Evolutionary conservation across 208 protist genomes (phyloP), one percentile per base, ranked within the genome.

Genomic region (Leishmania amazonensis): DNA sequence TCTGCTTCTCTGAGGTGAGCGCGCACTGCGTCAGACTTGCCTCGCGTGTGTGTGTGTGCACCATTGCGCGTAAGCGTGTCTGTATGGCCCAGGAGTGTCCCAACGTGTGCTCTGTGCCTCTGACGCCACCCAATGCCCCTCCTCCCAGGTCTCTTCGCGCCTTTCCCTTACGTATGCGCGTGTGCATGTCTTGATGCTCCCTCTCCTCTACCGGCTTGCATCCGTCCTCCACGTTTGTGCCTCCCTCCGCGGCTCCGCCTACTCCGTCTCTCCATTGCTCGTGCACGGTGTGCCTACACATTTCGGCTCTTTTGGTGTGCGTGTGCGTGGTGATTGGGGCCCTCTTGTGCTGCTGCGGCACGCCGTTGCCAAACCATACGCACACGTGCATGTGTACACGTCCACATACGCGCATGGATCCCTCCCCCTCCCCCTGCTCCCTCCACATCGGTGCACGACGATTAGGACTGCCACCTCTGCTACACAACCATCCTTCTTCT

Each of bases 311-410:
- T 4, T 58, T 9, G n/a, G 49, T 75, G 47, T n/a, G 38, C 78
- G 49, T 76, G 75, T 47, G 28, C 81, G 80, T 75, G 47, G 49
- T 38, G 49, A 3, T 45, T 80, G 60, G 45, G 60, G 45, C 7
- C 24, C 19, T 31, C 5, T n/a, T 31, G 57, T 62, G 57, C 24
- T 62, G 57, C 24, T 24, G 57, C 57, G 57, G 24, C 57, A 31
- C 57, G 57, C n/a, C 57, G 11, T 31, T 62, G 57, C 24, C 57
- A 62, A 62, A 62, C 53, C 53, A 24, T 62, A 62, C 57, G 24
- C 57, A 31, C 62, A 38, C 13, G 3, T 53, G 38, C 13, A n/a
- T 42, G 17, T 68, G 0, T 71, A n/a, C 38, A 47, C 67, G 5
- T 72, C 19, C 38, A 49, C 42, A 31, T 13, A 40, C 40, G 38